Base-by-base conservation (phyloP, 2,329 filamentous ascomycete species). In the Aspergillus fischeri region DNA sequence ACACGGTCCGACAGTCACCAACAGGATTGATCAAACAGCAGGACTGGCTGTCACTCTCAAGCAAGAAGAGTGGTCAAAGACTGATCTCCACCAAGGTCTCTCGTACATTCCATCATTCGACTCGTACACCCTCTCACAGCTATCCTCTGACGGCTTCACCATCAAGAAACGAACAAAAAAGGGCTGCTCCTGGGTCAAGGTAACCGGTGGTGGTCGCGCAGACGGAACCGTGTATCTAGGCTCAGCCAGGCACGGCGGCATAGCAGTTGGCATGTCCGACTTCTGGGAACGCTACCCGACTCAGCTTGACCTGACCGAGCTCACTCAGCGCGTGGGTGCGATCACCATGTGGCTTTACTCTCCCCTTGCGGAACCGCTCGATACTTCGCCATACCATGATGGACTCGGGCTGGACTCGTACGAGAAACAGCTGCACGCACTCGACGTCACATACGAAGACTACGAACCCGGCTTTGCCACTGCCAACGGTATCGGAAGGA, bases 211-310 rank as follows among this genome's bases (percentile, higher is more conserved):
- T 1, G 83, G 79, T 1, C 77, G 82, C 1, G 77, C 84, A 1
- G 80, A 78, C 0, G 84, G 85, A 0, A 70, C 86, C 0, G 82
- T 79, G 0, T 87, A 86, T 60, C 77, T 87, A 0, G 85, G 85
- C 1, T 80, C 81, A 9, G 81, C 83, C 4, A 80, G 76, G 0
- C 70, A 73, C 3, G 85, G 85, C n/a, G 85, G 85, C 11, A 73
- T 87, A 1, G 84, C 81, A 1, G 67, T 87, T 4, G 83, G 82
- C 0, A 75, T 85, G 49, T 78, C 81, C 2, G 79, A 86, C 63
- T 87, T 87, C 66, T 87, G 85, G 85, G 83, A 87, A 72, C 77
- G 81, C 17, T 86, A 84, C 60, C 85, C 85, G 0, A 83, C 82
- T 0, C 78, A 81, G 3, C 69, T 87, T 4, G 84, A 86, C 49